A percentile compares a stretch with the other conserved stretches of the same genome.
Conservation (phyloP, 306 rosid genomes). For the Malus sylvestris region DNA sequence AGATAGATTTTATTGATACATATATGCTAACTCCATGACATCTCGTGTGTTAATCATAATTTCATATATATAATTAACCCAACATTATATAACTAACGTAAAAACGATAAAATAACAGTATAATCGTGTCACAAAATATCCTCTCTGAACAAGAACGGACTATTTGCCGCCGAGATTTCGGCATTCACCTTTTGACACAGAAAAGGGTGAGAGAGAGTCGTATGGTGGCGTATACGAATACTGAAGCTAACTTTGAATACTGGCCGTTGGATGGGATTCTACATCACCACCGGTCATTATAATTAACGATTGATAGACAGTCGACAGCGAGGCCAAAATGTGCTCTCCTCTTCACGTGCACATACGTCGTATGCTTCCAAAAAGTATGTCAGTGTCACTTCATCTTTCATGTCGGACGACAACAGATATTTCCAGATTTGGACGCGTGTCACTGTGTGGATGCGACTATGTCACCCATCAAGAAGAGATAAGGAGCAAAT, state of each 20-base stretch:
- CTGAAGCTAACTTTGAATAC: background rate
- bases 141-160: no score
- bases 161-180: background rate
- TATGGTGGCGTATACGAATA: background rate
- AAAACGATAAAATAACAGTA: no score
- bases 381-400: background rate
- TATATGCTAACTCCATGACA: no score
- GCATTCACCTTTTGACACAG: background rate
- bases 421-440: no score
- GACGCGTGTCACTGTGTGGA: background rate
- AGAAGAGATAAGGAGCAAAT: no score
- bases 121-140: no score
- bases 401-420: background rate
- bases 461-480: background rate
- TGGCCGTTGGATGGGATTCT: background rate
- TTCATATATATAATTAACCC: no score
- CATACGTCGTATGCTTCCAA: background rate
- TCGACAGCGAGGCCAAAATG: background rate
- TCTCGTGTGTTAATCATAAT: no score
- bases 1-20: no score
- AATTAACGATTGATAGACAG: background rate
- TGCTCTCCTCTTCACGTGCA: conserved; percentile 1
- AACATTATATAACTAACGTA: no score
- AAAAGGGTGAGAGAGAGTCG: background rate
- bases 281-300: background rate